Conservation (phyloP, 2,329 filamentous ascomycete species). For the Acarospora socialis region DNA sequence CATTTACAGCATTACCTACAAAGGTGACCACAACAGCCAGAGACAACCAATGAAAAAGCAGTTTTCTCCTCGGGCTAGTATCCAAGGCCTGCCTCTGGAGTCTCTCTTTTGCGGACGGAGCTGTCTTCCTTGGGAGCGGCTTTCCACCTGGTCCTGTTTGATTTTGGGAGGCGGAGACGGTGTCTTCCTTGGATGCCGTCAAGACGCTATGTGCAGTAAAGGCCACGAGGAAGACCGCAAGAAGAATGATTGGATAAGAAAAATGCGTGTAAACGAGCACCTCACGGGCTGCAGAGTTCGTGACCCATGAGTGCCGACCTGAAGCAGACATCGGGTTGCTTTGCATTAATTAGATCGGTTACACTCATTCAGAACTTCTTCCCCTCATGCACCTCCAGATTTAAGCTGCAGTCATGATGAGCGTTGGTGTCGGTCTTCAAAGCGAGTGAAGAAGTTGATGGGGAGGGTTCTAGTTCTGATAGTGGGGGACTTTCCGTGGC, state of each 20-base stretch:
- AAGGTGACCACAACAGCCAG: constrained; percentile 60
- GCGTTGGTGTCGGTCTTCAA: too few species aligned
- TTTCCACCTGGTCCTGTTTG: constrained; percentile 74
- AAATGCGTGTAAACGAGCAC: constrained; percentile 38
- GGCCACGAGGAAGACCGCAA: constrained; percentile 48
- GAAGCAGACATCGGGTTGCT: constrained; percentile 13
- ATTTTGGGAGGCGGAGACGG: constrained; percentile 31
- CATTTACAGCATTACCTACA: constrained; percentile 56
- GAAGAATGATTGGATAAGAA: constrained; percentile 48
- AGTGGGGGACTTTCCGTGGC: too few species aligned
- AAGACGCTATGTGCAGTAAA: constrained; percentile 49
- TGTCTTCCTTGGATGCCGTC: constrained; percentile 30
- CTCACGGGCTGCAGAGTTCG: constrained; percentile 27
- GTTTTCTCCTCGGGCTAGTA: constrained; percentile 53
- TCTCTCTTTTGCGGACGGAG: constrained; percentile 34
- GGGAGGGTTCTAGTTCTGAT: too few species aligned
- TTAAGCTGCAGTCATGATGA: too few species aligned
- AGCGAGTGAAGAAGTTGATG: too few species aligned
- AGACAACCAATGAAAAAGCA: constrained; percentile 62
- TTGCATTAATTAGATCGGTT: constrained; percentile 10
- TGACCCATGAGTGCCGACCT: constrained; percentile 23
- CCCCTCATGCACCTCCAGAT: too few species aligned
- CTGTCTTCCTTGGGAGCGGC: constrained; percentile 58
- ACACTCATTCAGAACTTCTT: too few species aligned
- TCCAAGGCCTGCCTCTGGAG: constrained; percentile 32